Percentiles rank a stretch among this genome's conserved stretches.
phyloP scores from a whole-genome alignment of 192 early-diverging fungal species.

The Umbelopsis sp. region DNA sequence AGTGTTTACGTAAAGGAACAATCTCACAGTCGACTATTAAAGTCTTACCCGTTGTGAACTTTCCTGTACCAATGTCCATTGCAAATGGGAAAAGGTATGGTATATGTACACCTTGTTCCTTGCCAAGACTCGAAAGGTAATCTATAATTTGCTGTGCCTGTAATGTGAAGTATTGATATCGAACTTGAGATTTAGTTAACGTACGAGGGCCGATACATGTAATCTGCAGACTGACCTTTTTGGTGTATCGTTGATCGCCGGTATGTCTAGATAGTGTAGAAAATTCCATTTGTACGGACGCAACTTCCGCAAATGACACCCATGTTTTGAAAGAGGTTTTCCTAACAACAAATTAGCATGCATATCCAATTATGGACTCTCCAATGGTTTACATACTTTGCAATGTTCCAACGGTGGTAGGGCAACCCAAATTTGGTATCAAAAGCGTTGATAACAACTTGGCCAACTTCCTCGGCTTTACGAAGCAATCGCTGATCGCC shows the following conservation, averaged over 20 bases:
- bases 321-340: not conserved
- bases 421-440: constrained; percentile 67
- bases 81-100: constrained; percentile 64
- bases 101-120: constrained; percentile 38
- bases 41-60: constrained; percentile 34
- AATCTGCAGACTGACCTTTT: constrained; percentile 41
- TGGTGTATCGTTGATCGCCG: constrained; percentile 64
- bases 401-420: constrained; percentile 56
- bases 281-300: constrained; percentile 83
- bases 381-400: not conserved
- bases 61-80: constrained; percentile 40
- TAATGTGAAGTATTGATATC: not conserved
- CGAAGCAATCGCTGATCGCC: constrained; percentile 53
- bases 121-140: not conserved
- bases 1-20: not conserved
- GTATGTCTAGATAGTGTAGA: constrained; percentile 78
- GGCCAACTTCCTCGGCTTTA: constrained; percentile 72
- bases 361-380: too few relatives aligned
- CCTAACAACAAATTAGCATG: not conserved
- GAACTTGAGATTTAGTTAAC: not conserved
- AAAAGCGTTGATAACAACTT: constrained; percentile 71
- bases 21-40: not conserved
- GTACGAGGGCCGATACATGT: too few relatives aligned
- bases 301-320: constrained; percentile 54
- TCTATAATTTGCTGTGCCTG: constrained; percentile 13